Evolutionary conservation across 2,329 filamentous ascomycete species (phyloP), one percentile per base, ranked within the genome.

Genomic region (Penicillium sp.): DNA sequence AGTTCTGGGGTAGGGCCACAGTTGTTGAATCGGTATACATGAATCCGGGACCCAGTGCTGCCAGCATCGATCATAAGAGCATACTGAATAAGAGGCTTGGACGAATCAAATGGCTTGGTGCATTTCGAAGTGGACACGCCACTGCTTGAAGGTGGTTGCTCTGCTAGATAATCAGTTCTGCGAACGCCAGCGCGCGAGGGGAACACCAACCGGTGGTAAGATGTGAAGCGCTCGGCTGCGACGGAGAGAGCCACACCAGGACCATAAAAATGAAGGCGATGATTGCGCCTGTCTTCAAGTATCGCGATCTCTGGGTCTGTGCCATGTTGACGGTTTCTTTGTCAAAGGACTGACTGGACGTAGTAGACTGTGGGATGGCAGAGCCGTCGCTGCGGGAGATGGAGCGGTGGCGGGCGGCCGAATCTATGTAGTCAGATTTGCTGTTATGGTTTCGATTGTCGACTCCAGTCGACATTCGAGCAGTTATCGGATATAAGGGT

Each of bases 1-100:
- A 98, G 80, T 72, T 96, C 90, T 24, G 93, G 93, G n/a, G 90
- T 90, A 7, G 88, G 74, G 12, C 90, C 93, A 74, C 91, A 98
- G 75, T 97, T 97, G 78, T 97, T 97, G 81, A 97, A 98, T 67
- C 89, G 87, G 78, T 96, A 98, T 52, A 97, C 89, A 75, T 98
- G 94, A 67, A 98, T 96, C 61, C 93, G 86, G 53, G 93, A 97
- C 53, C 93, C 93, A 48, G 93, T 97, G 76, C 90, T 97, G 61
- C 93, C 93, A 42, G 93, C 93, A 71, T 98, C 93, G 64, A 98
- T 88, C 93, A 98, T 98, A 64, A 97, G 80, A 54, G 93, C 94
- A 74, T 97, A 98, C 68, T 98, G 93, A 54, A 96, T 84, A 58
- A 98, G 81, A 43, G 93, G 91, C 75, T 96, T 97, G 57, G 88